Base-by-base conservation (phyloP, 148 eudicot species). In the Chenopodium suecicum region DNA sequence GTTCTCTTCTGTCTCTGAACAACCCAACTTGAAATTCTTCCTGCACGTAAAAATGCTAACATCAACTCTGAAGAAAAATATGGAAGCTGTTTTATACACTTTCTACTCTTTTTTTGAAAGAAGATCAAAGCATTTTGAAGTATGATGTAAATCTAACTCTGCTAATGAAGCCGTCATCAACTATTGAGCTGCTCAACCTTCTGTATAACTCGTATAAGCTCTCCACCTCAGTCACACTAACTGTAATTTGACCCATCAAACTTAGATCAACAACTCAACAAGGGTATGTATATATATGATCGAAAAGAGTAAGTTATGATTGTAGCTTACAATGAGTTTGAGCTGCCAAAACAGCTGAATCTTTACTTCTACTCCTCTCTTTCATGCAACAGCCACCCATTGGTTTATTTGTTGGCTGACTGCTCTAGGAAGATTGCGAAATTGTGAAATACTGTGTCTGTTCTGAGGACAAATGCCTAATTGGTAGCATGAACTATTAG, bases 161-260 rank as follows among this genome's bases (percentile, higher is more conserved):
- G 88, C 88, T 89, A 78, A 94, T 94, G 80, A 91, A 90, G 11
- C 93, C 96, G 82, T 94, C 93, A 78, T 91, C 86, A 27, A 90
- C 81, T 37, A 91, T 85, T 62, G 92, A 90, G 83, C 89, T 88
- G 62, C 62, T 56, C 62, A 56, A 56, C 62, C 88, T 92, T 88
- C 84, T 92, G 80, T 84, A 92, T 78, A 91, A 87, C 84, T 91
- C 62, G 77, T 84, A 82, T 60, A 94, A 83, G 73, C 88, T 92
- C 86, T 92, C 90, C 54, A 92, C 91, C 86, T 92, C 92, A 80
- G 86, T 87, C 76, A 90, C 86, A 20, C 89, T 89, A 80, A 92
- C 97, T 94, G 93, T 85, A 90, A 68, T 4, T 68, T 69, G 63
- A 66, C 31, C 70, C 17, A 66, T 23, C 56, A 65, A 17, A 16